Conservation (phyloP, 495 filamentous ascomycete species). For the Rhypophila decipiens region DNA sequence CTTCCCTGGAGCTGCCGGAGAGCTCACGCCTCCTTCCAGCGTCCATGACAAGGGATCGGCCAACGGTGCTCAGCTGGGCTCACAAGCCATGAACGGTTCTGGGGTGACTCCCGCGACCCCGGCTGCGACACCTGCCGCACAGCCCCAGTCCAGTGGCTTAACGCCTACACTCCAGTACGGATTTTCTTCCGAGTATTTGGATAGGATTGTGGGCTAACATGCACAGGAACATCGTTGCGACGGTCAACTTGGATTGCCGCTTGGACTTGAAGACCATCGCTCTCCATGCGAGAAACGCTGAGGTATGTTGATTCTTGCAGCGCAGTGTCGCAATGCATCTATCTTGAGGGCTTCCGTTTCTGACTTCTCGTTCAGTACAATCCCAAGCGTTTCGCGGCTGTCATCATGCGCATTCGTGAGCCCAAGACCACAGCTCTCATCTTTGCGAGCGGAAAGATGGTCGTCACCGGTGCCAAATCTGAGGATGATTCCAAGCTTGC, state of each 20-base stretch:
- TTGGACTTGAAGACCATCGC: slow-evolving; percentile 99
- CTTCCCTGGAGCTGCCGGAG: slow-evolving; percentile 76
- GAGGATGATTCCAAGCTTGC: slow-evolving; percentile 97
- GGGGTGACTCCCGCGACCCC: slow-evolving; percentile 94
- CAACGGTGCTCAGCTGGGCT: slow-evolving; percentile 55
- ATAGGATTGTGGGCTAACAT: slow-evolving; percentile 51
- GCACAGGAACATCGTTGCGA: slow-evolving; percentile 96
- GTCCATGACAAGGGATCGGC: slow-evolving; percentile 37
- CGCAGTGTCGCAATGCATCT: slow-evolving; percentile 21
- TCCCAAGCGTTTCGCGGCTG: slow-evolving; percentile 92
- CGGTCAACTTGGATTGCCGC: slow-evolving; percentile 97
- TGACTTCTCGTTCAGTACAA: slow-evolving; percentile 30
- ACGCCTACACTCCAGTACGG: slow-evolving; percentile 95
- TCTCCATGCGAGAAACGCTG: slow-evolving; percentile 94
- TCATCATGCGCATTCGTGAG: slow-evolving; percentile 99
- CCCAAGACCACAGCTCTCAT: slow-evolving; percentile 97
- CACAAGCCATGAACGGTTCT: slow-evolving; percentile 54
- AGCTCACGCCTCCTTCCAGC: slow-evolving; percentile 71
- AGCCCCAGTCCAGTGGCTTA: slow-evolving; percentile 69
- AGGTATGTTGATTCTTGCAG: slow-evolving; percentile 35
- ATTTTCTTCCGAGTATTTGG: slow-evolving; percentile 41
- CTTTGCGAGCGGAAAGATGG: slow-evolving; percentile 99
- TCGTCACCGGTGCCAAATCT: slow-evolving; percentile 96
- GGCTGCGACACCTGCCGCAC: slow-evolving; percentile 84
- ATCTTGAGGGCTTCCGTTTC: slow-evolving; percentile 26